Evolutionary conservation across 1,139 yeast genomes (phyloP), one percentile per base, ranked within the genome.

Genomic region (Suhomyces atakaporum): DNA sequence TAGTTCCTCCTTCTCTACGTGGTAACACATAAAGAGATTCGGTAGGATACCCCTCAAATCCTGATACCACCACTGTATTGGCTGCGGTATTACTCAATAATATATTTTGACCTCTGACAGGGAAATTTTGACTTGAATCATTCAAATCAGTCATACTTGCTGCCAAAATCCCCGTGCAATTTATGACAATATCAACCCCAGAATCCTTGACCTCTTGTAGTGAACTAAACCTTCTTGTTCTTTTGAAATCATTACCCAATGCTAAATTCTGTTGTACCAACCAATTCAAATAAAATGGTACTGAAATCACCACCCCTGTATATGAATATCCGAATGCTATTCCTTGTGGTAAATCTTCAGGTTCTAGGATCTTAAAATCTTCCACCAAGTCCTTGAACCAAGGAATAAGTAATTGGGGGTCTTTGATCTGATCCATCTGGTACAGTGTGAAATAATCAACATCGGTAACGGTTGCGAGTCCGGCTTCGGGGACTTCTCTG

Each of bases 1-100:
- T 69, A 15, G 71, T 58, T 2, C 79, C 81, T 10, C 81, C 81
- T 51, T 76, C 81, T 40, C 67, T 66, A 31, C 81, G 53, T 5
- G 81, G 81, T 68, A 75, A 68, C 12, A 72, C 53, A 44, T 76
- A 76, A 19, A 75, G 53, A 43, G 54, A 43, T 44, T 75, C 80
- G 31, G 63, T 45, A 1, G 61, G 59, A 19, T 48, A 46, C 1
- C 55, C 62, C 4, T 69, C 62, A 31, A 60, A 58, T 5, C 63
- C 61, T 5, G 60, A 54, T 7, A 70, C 69, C 11, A 56, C 49
- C 16, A 55, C 39, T 29, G 44, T 47, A 41, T 72, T 54, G 32
- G 49, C 40, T 9, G 66, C 49, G 30, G 50, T 57, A 45, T 73
- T 72, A 36, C 69, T 66, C 7, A 73, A 43, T 22, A 42, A 31